Percentiles rank a stretch among this genome's conserved stretches.
Conservation (phyloP, 345 rosid species). For the Rhizophora apiculata region DNA sequence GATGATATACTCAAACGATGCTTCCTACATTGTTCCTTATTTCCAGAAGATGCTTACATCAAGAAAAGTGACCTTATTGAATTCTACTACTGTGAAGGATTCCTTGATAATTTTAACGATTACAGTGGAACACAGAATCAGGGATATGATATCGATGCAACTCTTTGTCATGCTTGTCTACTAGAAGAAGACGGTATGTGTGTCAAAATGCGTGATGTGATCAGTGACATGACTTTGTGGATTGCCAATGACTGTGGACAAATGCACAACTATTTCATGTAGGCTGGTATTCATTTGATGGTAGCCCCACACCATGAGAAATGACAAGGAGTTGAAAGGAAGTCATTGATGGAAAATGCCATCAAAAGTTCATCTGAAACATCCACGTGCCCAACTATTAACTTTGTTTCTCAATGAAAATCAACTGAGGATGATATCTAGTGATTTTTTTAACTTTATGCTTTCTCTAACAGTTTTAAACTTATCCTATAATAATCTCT, state of each 20-base stretch:
- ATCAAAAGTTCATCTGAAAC: no score
- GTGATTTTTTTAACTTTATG: no score
- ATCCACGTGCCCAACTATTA: no score
- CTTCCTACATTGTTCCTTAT: not conserved
- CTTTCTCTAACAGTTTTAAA: no score
- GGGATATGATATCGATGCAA: conserved; percentile 16
- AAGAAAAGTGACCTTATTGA: not conserved
- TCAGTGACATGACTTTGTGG: conserved; percentile 43
- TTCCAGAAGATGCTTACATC: conserved; percentile 18
- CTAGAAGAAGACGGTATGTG: conserved; percentile 5
- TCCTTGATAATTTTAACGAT: not conserved
- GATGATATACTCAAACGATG: no score
- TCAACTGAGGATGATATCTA: no score
- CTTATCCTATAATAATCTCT: not conserved
- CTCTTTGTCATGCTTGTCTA: conserved; percentile 22
- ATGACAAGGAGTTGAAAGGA: no score
- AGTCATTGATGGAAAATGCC: no score
- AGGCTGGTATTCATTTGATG: not conserved
- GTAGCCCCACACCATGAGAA: not conserved
- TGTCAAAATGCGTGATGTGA: conserved; percentile 40
- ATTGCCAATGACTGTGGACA: conserved; percentile 10
- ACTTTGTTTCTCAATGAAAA: no score
- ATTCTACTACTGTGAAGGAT: conserved; percentile 19
- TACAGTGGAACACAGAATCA: not conserved
- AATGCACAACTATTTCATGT: conserved; percentile 9